phyloP scores from a whole-genome alignment of 2,329 filamentous ascomycete genomes.

The Didymosphaeria variabile region DNA sequence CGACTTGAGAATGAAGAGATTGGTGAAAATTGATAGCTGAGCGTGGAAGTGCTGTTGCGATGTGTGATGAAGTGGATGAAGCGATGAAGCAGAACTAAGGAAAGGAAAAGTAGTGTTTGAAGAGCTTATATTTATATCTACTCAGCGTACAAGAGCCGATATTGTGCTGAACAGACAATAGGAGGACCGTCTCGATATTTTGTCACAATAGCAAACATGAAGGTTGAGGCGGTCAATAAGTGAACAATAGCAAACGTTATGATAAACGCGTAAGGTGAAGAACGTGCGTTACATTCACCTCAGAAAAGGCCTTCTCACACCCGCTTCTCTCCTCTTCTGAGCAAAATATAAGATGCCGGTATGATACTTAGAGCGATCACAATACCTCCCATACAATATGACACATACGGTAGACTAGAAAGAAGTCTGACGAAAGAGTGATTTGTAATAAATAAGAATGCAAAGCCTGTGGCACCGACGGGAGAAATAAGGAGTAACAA shows the following conservation, averaged over 20 bases:
- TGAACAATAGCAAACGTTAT: neutral
- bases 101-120: neutral
- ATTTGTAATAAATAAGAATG: slow-evolving; percentile 36
- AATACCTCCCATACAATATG: slow-evolving; percentile 70
- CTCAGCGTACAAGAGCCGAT: neutral
- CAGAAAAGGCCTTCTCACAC: neutral
- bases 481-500: slow-evolving; percentile 57
- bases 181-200: neutral
- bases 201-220: neutral
- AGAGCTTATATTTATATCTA: neutral
- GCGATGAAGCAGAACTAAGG: neutral
- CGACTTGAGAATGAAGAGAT: neutral
- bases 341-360: slow-evolving; percentile 74
- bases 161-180: neutral
- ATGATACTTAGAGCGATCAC: slow-evolving; percentile 72
- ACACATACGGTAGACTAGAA: slow-evolving; percentile 30
- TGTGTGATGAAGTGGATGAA: neutral
- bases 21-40: neutral
- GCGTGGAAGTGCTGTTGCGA: neutral
- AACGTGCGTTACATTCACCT: neutral
- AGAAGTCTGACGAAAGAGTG: slow-evolving; percentile 26
- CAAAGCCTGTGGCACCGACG: slow-evolving; percentile 34
- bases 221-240: neutral
- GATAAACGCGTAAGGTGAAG: slow-evolving; percentile 50
- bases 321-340: slow-evolving; percentile 56